Conservation (phyloP, 2,329 filamentous ascomycete genomes). For the Metarhizium brunneum region DNA sequence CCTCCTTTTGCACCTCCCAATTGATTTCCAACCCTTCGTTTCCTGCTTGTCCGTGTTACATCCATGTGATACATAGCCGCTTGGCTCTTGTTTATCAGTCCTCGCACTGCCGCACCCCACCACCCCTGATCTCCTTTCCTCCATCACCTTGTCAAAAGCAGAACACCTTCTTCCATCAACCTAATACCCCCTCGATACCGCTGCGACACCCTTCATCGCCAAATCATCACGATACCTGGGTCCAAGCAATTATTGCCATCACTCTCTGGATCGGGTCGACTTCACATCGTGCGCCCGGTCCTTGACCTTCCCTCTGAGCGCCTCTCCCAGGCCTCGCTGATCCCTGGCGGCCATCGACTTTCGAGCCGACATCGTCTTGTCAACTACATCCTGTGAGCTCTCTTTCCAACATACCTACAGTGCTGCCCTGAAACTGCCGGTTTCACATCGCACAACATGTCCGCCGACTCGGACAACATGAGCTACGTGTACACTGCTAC, state of each 20-base stretch:
- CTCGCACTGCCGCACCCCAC: background rate
- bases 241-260: background rate
- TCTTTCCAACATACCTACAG: background rate
- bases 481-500: constrained; percentile 26
- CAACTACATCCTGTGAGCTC: background rate
- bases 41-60: background rate
- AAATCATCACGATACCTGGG: background rate
- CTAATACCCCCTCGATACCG: background rate
- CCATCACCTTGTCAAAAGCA: background rate
- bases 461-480: constrained; percentile 22
- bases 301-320: background rate
- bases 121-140: background rate
- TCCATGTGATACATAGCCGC: background rate
- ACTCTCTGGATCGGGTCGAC: background rate
- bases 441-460: constrained; percentile 13
- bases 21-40: background rate
- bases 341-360: background rate
- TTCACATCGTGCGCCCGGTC: background rate
- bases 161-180: background rate
- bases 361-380: background rate
- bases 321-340: background rate
- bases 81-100: background rate
- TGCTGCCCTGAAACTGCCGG: background rate
- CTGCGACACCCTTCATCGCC: background rate
- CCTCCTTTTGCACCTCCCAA: too few relatives aligned